These are phyloP conservation scores for Flaveria brownii DNA, from an alignment of 129 eudicot species.

Conservation along the genomic window DNA sequence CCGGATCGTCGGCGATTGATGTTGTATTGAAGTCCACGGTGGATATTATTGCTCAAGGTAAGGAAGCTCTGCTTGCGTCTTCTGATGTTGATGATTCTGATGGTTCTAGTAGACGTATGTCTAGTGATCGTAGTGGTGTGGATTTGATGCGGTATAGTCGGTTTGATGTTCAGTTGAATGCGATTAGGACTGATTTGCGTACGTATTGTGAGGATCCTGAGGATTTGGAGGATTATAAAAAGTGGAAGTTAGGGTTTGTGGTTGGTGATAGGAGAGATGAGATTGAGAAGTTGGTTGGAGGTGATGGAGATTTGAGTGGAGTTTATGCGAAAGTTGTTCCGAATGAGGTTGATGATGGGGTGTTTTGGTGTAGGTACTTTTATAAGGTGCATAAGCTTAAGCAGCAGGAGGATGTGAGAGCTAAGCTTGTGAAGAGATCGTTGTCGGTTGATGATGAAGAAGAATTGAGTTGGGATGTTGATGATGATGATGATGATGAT, in stretches of 20 bases:
- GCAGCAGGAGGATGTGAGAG: conserved; percentile 74
- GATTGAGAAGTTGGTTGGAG: conserved; percentile 54
- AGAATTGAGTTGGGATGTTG: conserved; percentile 91
- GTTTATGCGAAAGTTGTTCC: conserved; percentile 55
- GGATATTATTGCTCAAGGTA: conserved; percentile 61
- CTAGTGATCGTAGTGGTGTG: conserved; percentile 21
- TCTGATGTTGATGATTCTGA: conserved; percentile 36
- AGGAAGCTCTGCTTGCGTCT: conserved; percentile 40
- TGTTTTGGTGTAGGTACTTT: conserved; percentile 80
- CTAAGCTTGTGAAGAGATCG: conserved; percentile 74
- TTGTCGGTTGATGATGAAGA: conserved; percentile 71
- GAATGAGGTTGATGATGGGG: conserved; percentile 51
- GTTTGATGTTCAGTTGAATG: conserved; percentile 59
- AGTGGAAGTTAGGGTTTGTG: conserved; percentile 70
- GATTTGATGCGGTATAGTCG: conserved; percentile 53
- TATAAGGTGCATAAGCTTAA: conserved; percentile 65
- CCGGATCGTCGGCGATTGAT: conserved; percentile 67
- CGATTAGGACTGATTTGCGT: conserved; percentile 52
- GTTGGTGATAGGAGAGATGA: conserved; percentile 62
- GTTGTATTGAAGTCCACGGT: conserved; percentile 58
- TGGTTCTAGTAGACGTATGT: not conserved
- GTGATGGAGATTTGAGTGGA: conserved; percentile 56
- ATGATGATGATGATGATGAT: conserved; percentile 41
- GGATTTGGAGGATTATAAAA: conserved; percentile 63
- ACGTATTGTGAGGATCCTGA: conserved; percentile 69